phyloP scores from a whole-genome alignment of 179 eudicot species.

The Silene vulgaris region DNA sequence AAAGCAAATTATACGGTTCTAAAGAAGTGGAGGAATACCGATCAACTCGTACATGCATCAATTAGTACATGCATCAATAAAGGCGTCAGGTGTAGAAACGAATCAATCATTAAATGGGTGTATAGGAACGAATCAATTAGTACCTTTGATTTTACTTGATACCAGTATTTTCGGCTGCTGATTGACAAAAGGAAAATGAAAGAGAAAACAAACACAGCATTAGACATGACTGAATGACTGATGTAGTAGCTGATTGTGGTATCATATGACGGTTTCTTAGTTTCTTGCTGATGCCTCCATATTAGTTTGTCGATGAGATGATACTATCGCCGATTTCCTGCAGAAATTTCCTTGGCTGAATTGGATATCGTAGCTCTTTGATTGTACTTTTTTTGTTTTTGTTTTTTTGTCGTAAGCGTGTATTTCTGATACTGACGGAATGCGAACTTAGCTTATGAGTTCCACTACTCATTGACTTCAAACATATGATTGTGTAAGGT shows the following conservation, averaged over 20 bases:
- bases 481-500: too few species aligned
- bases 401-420: background rate
- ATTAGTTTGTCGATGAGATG: background rate
- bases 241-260: background rate
- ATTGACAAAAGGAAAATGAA: background rate
- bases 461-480: too few species aligned
- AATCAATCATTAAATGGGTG: background rate
- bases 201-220: background rate
- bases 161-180: background rate
- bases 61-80: background rate
- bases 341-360: background rate
- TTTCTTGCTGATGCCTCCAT: background rate
- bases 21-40: background rate
- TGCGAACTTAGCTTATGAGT: too few species aligned
- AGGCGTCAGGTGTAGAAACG: background rate
- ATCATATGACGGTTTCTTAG: background rate
- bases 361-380: background rate
- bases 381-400: background rate
- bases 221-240: background rate
- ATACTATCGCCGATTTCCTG: background rate
- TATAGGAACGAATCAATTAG: too few species aligned
- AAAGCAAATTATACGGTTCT: too few species aligned
- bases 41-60: background rate
- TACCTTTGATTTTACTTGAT: background rate
- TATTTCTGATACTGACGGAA: background rate